These are phyloP conservation scores for Combretum micranthum DNA, from an alignment of 345 rosid species.

Conservation along the genomic window DNA sequence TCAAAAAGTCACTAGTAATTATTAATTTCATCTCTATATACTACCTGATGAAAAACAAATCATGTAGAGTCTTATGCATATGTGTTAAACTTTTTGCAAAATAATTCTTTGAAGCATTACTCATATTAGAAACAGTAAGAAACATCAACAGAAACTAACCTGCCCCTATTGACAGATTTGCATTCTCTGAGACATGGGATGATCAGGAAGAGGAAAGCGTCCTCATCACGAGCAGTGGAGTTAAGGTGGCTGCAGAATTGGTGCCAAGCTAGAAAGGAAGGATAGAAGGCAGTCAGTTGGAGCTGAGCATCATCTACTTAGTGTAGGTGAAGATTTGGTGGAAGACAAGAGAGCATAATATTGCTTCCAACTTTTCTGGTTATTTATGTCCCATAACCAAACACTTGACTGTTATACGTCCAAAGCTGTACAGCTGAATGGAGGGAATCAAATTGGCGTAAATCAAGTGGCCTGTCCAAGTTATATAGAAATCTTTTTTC, in stretches of 20 bases:
- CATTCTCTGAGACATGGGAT: constrained; percentile 25
- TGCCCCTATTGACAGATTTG: constrained; percentile 21
- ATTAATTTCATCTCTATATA: too few relatives aligned
- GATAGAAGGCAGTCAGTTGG: constrained; percentile 19
- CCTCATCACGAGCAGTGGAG: constrained; percentile 19
- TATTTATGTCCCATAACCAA: too few relatives aligned
- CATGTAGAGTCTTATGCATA: too few relatives aligned
- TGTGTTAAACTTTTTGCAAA: too few relatives aligned
- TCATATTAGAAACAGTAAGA: background rate
- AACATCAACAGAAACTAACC: background rate
- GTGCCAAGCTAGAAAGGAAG: constrained; percentile 31
- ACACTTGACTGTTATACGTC: too few relatives aligned
- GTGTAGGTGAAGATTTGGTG: constrained; percentile 21
- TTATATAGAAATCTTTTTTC: too few relatives aligned
- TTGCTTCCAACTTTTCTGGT: background rate
- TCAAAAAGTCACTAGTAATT: too few relatives aligned
- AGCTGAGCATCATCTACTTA: constrained; percentile 21
- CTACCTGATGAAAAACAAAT: too few relatives aligned
- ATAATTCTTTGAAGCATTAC: background rate
- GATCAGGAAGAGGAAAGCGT: constrained; percentile 32
- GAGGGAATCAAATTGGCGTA: too few relatives aligned
- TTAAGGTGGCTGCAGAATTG: constrained; percentile 25
- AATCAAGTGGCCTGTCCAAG: too few relatives aligned
- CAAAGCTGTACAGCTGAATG: too few relatives aligned
- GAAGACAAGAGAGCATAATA: constrained; percentile 29